Evolutionary conservation across 768 basidiomycete species (phyloP).

Genomic region (Lentinula lateritia): DNA sequence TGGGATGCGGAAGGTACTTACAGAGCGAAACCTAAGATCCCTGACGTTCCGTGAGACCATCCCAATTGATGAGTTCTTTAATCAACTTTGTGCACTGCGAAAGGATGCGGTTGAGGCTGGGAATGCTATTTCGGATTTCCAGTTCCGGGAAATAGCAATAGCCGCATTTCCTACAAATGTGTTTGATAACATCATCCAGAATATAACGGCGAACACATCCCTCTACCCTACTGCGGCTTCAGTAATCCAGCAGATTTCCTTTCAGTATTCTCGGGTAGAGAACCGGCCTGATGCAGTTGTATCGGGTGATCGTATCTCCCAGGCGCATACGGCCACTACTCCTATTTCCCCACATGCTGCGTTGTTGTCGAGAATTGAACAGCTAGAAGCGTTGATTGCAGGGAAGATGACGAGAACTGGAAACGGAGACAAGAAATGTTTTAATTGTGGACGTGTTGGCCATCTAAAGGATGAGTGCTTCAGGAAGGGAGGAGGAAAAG

Average conservation of each 20-base stretch:
- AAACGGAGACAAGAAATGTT: constrained; percentile 9
- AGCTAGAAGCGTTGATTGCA: not conserved
- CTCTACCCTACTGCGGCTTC: not conserved
- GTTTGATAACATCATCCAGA: not conserved
- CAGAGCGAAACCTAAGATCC: not conserved
- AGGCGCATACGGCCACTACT: not conserved
- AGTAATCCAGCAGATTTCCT: constrained; percentile 2
- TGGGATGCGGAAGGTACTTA: not conserved
- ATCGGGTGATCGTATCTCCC: not conserved
- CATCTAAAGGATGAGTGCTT: constrained; percentile 18
- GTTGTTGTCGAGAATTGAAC: not conserved
- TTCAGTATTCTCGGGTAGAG: not conserved
- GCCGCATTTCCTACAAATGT: not conserved
- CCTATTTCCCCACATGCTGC: too few relatives aligned
- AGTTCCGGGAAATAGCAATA: not conserved
- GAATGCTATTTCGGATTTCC: not conserved
- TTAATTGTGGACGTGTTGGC: constrained; percentile 13
- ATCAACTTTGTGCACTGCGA: not conserved
- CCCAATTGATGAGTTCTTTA: not conserved
- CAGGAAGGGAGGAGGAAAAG: constrained; percentile 21
- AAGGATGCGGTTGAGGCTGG: not conserved
- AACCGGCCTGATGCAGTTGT: not conserved
- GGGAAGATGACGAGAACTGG: not conserved
- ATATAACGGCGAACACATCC: not conserved
- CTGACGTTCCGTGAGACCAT: not conserved